Conservation (phyloP, 2,329 filamentous ascomycete species). For the Epichloe glyceriae region DNA sequence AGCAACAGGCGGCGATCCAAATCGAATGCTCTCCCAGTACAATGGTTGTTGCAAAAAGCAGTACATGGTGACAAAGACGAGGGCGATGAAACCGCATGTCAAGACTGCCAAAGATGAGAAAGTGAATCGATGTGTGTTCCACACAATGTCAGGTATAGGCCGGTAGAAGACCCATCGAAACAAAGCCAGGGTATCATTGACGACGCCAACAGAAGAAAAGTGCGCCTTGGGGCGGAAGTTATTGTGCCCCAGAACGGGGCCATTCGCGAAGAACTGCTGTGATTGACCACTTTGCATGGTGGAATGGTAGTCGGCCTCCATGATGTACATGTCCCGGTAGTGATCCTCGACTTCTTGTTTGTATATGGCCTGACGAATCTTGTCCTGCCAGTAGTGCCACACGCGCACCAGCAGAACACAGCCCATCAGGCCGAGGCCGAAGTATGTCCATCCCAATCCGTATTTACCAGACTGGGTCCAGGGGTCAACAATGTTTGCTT, state of each 20-base stretch:
- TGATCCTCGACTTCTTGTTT: constrained; percentile 66
- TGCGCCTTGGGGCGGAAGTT: constrained; percentile 54
- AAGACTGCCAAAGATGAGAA: constrained; percentile 71
- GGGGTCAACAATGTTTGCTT: constrained; percentile 58
- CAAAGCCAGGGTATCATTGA: constrained; percentile 72
- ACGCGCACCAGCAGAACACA: constrained; percentile 56
- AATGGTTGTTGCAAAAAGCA: constrained; percentile 79
- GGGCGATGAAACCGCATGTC: constrained; percentile 51
- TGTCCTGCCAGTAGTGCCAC: constrained; percentile 89
- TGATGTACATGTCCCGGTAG: constrained; percentile 39
- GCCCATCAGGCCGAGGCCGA: constrained; percentile 59
- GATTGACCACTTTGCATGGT: constrained; percentile 35
- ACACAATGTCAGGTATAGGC: constrained; percentile 61
- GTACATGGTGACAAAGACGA: constrained; percentile 66
- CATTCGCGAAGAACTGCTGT: constrained; percentile 64
- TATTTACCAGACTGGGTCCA: constrained; percentile 78
- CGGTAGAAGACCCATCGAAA: constrained; percentile 84
- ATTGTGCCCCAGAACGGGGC: constrained; percentile 41
- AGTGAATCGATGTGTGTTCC: constrained; percentile 56
- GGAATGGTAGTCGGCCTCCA: constrained; percentile 34
- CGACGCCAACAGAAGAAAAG: constrained; percentile 56
- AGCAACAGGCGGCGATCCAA: constrained; percentile 77
- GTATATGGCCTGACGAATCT: constrained; percentile 78
- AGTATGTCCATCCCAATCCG: constrained; percentile 77
- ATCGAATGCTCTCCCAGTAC: constrained; percentile 78